These are phyloP conservation scores for Medicago arabica DNA, from an alignment of 306 rosid species.

Conservation along the genomic window DNA sequence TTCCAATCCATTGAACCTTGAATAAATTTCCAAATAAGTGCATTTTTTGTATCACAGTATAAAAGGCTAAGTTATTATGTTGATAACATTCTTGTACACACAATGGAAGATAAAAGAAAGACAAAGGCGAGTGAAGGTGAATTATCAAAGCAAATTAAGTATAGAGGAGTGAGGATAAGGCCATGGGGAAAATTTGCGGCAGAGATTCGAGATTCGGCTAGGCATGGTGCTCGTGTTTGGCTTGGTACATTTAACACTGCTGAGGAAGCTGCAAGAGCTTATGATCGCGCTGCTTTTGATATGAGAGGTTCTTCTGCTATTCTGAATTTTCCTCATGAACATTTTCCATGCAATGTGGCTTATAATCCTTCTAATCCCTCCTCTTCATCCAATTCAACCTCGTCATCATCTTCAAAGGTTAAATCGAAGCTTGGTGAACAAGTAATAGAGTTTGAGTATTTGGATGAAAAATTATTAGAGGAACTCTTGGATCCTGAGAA, in stretches of 20 bases:
- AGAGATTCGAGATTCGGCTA: no score
- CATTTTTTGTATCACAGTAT: conserved; percentile 14
- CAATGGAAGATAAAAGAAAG: conserved; percentile 7
- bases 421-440: conserved; percentile 31
- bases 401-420: conserved; percentile 28
- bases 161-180: conserved; percentile 47
- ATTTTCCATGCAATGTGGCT: conserved; percentile 17
- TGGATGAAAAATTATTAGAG: conserved; percentile 70
- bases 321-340: conserved; percentile 64
- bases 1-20: conserved; percentile 41
- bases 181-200: conserved; percentile 50
- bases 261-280: conserved; percentile 74
- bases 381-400: not conserved
- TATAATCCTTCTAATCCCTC: conserved; percentile 31
- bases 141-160: not conserved
- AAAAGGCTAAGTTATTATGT: conserved; percentile 18
- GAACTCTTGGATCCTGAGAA: conserved; percentile 64
- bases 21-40: conserved; percentile 22
- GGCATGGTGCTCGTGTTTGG: conserved; percentile 40
- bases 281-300: conserved; percentile 66
- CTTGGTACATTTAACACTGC: conserved; percentile 69
- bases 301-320: conserved; percentile 69
- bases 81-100: not conserved
- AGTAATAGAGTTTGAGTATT: conserved; percentile 65
- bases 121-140: not conserved